Percentiles rank a stretch among this genome's conserved stretches.
Evolutionary conservation across 192 early-diverging fungal genomes (phyloP).

Genomic region (Umbelopsis isabellina): DNA sequence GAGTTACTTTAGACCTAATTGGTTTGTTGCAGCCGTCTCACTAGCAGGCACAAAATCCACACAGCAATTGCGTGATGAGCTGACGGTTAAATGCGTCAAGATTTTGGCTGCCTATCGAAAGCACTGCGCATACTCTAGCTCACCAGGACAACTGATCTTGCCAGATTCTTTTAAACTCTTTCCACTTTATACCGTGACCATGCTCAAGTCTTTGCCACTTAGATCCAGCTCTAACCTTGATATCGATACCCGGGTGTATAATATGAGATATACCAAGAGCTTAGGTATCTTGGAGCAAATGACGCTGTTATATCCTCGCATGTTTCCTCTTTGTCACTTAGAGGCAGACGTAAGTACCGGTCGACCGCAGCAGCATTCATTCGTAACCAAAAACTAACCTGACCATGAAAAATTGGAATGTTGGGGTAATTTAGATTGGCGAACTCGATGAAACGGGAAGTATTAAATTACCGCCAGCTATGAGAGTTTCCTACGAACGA

Average conservation of each 20-base stretch:
- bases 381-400: neutral
- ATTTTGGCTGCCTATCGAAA: constrained; percentile 90
- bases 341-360: neutral
- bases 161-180: constrained; percentile 95
- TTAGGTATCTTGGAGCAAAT: constrained; percentile 77
- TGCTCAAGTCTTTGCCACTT: constrained; percentile 65
- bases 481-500: constrained; percentile 77
- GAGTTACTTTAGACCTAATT: too few relatives aligned
- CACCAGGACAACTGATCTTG: constrained; percentile 93
- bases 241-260: constrained; percentile 79
- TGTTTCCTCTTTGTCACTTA: constrained; percentile 48
- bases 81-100: constrained; percentile 88
- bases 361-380: too few relatives aligned
- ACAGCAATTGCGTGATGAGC: constrained; percentile 74
- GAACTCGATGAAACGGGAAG: constrained; percentile 42
- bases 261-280: constrained; percentile 79
- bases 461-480: constrained; percentile 61
- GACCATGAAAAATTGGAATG: neutral
- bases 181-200: constrained; percentile 81
- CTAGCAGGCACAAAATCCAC: constrained; percentile 74
- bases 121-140: constrained; percentile 84
- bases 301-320: constrained; percentile 81
- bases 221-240: constrained; percentile 24
- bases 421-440: constrained; percentile 36
- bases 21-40: constrained; percentile 55